A percentile compares a stretch with the other conserved stretches of the same genome.
Evolutionary conservation across 805 yeast species (phyloP).

Genomic region (Groenewaldozyma salmanticensis): DNA sequence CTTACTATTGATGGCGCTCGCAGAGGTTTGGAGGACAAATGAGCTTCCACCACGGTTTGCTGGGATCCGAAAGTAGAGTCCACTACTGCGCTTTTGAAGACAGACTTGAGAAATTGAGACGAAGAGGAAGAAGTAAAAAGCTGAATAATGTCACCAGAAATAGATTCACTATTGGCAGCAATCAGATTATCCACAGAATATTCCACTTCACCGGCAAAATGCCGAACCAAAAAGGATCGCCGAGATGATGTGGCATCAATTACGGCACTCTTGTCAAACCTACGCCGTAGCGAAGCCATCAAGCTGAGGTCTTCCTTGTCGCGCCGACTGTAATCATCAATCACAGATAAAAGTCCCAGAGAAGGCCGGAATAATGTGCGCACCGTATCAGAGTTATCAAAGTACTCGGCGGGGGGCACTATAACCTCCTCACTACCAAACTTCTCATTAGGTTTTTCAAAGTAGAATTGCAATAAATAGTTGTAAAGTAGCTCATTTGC

Average conservation of each 20-base stretch:
- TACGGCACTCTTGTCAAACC: slow-evolving; percentile 25
- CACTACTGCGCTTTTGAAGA: slow-evolving; percentile 31
- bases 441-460: slow-evolving; percentile 29
- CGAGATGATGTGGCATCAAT: slow-evolving; percentile 25
- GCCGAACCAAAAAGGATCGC: slow-evolving; percentile 42
- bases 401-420: slow-evolving; percentile 46
- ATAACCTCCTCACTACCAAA: slow-evolving; percentile 34
- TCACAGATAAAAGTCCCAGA: slow-evolving; percentile 28
- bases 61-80: slow-evolving; percentile 26
- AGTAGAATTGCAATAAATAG: slow-evolving; percentile 29
- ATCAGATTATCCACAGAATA: slow-evolving; percentile 43
- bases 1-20: slow-evolving; percentile 30
- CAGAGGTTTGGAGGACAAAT: slow-evolving; percentile 31
- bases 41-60: slow-evolving; percentile 29
- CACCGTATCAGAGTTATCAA: slow-evolving; percentile 48
- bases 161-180: slow-evolving; percentile 43
- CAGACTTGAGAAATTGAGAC: slow-evolving; percentile 27
- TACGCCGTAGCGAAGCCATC: slow-evolving; percentile 23
- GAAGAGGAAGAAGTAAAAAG: slow-evolving; percentile 30
- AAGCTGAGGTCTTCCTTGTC: slow-evolving; percentile 26
- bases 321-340: slow-evolving; percentile 30
- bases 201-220: slow-evolving; percentile 51
- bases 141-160: slow-evolving; percentile 32
- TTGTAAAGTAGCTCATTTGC: slow-evolving; percentile 34
- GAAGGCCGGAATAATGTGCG: slow-evolving; percentile 38